These are phyloP conservation scores for Tolypocladium nubicola DNA, from an alignment of 2,329 filamentous ascomycete species.

Conservation along the genomic window DNA sequence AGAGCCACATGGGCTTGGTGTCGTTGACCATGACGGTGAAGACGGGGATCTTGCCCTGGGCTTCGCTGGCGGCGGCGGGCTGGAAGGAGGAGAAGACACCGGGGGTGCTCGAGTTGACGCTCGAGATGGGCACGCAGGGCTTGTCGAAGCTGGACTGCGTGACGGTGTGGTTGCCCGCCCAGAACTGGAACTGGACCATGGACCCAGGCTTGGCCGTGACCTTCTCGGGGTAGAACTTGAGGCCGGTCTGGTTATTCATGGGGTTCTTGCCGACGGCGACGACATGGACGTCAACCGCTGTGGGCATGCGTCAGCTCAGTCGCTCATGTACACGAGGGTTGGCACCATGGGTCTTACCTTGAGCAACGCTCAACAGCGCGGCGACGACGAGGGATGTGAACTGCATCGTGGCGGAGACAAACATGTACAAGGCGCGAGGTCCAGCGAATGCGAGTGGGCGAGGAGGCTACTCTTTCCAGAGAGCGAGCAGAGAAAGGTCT, in stretches of 20 bases:
- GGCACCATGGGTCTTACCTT: conserved; percentile 23
- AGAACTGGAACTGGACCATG: conserved; percentile 59
- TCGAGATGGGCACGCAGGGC: conserved; percentile 54
- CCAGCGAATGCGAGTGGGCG: background rate
- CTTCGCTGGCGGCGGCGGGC: conserved; percentile 43
- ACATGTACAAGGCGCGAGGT: background rate
- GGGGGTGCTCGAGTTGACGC: conserved; percentile 37
- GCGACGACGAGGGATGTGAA: conserved; percentile 35
- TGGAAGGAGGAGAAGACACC: conserved; percentile 61
- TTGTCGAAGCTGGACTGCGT: conserved; percentile 66
- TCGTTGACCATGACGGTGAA: conserved; percentile 63
- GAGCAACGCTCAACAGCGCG: conserved; percentile 35
- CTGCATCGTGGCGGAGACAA: conserved; percentile 35
- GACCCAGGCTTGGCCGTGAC: conserved; percentile 52
- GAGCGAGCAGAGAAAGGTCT: conserved; percentile 3
- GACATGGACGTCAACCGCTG: conserved; percentile 42
- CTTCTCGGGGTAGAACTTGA: conserved; percentile 56
- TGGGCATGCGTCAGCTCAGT: background rate
- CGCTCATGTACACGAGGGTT: background rate
- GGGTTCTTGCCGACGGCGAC: conserved; percentile 49
- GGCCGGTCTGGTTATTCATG: conserved; percentile 35
- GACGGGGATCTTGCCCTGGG: conserved; percentile 45
- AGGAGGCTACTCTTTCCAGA: background rate
- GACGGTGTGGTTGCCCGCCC: conserved; percentile 64
- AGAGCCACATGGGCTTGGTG: conserved; percentile 66